A percentile compares a stretch with the other conserved stretches of the same genome.
Conservation (phyloP, 345 rosid genomes). For the Eucalyptus polybractea region DNA sequence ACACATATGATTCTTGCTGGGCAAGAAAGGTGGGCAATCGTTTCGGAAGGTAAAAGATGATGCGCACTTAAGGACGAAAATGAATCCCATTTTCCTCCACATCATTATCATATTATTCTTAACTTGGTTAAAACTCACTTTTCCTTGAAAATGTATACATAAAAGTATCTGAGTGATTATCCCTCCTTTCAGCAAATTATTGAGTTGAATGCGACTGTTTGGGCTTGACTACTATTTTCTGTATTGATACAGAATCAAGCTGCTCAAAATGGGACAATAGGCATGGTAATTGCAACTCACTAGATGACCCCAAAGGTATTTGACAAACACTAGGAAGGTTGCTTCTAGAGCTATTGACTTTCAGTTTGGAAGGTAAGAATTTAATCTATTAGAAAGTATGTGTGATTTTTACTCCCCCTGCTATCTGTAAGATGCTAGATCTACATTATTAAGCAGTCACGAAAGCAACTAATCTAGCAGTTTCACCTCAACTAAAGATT, state of each 20-base stretch:
- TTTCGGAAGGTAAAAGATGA: background rate
- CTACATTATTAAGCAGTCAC: background rate
- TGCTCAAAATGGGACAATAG: conserved; percentile 11
- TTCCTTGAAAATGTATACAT: too few relatives aligned
- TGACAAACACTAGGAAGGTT: background rate
- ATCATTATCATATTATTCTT: too few relatives aligned
- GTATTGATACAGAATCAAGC: background rate
- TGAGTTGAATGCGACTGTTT: background rate
- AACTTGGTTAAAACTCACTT: background rate
- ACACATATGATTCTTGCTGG: background rate
- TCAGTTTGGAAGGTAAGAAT: background rate
- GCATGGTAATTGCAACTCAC: background rate
- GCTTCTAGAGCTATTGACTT: background rate
- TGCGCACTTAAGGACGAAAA: background rate
- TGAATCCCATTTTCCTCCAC: background rate
- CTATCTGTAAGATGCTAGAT: background rate
- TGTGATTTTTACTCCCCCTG: too few relatives aligned
- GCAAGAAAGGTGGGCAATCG: background rate
- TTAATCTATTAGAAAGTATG: too few relatives aligned
- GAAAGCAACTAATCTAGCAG: background rate
- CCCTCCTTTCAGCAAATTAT: background rate
- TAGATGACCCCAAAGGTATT: conserved; percentile 11
- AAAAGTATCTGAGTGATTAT: background rate
- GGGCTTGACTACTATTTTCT: background rate
- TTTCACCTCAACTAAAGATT: background rate